These are phyloP conservation scores for Leishmania major DNA, from an alignment of 208 protist genomes.

Conservation along the genomic window DNA sequence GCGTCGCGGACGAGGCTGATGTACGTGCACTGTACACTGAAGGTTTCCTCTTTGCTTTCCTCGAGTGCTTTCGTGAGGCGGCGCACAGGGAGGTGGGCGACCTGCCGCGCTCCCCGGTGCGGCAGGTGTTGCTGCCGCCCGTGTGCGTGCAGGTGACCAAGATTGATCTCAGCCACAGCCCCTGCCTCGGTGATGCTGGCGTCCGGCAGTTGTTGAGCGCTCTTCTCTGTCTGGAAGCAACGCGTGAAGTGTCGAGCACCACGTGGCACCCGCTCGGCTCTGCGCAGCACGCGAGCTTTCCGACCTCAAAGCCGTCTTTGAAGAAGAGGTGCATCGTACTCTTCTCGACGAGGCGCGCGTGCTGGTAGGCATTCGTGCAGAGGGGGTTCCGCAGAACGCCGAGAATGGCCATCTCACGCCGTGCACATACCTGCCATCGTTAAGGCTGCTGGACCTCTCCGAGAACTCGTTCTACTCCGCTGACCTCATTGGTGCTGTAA, in stretches of 20 bases:
- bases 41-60: constrained; percentile 7
- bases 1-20: not conserved
- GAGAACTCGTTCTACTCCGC: constrained; percentile 12
- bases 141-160: constrained; percentile 9
- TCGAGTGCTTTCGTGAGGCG: constrained; percentile 8
- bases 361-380: not conserved
- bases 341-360: constrained; percentile 7
- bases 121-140: not conserved
- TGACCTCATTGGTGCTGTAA: constrained; percentile 3
- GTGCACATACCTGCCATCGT: constrained; percentile 2
- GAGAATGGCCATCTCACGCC: not conserved
- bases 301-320: not conserved
- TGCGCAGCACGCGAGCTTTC: not conserved
- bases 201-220: constrained; percentile 18
- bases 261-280: not conserved
- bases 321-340: not conserved
- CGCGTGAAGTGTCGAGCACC: not conserved
- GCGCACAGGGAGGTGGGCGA: constrained; percentile 8
- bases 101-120: not conserved
- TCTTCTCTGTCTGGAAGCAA: constrained; percentile 18
- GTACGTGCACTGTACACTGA: constrained; percentile 12
- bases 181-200: constrained; percentile 9
- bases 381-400: not conserved
- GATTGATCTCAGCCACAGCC: constrained; percentile 34
- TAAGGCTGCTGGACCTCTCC: constrained; percentile 21